These are phyloP conservation scores for Lipomyces sp. DNA, from an alignment of 805 yeast genomes.

Conservation along the genomic window DNA sequence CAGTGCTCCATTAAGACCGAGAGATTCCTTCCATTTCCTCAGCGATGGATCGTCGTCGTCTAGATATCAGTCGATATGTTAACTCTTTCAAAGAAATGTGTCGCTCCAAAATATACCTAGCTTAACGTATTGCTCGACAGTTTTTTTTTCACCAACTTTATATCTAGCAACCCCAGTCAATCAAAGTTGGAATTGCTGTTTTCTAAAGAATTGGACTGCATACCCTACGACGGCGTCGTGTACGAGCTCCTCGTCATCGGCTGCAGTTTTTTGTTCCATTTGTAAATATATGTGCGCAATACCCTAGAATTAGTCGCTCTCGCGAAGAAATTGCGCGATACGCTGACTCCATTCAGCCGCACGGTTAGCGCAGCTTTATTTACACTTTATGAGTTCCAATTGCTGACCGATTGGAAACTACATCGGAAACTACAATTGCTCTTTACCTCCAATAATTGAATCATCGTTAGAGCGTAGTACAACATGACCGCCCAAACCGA, in stretches of 20 bases:
- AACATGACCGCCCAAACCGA: slow-evolving; percentile 2
- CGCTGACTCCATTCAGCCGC: too few relatives aligned
- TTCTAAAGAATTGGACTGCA: neutral
- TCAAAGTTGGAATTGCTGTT: neutral
- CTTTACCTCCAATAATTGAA: neutral
- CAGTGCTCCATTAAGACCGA: slow-evolving; percentile 58
- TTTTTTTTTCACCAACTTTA: slow-evolving; percentile 68
- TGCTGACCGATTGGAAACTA: neutral
- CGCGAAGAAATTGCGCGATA: neutral
- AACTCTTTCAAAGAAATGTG: neutral
- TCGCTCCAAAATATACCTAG: slow-evolving; percentile 44
- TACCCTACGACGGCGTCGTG: slow-evolving; percentile 24
- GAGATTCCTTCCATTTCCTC: slow-evolving; percentile 87
- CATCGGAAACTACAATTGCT: neutral
- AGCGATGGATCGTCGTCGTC: slow-evolving; percentile 91
- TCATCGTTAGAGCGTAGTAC: neutral
- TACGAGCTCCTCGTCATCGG: slow-evolving; percentile 32
- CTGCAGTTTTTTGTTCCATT: neutral
- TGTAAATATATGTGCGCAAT: neutral
- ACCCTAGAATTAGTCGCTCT: neutral
- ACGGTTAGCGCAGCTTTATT: too few relatives aligned
- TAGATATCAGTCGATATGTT: slow-evolving; percentile 6
- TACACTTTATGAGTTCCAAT: too few relatives aligned
- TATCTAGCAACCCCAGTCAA: slow-evolving; percentile 45
- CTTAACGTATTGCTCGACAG: slow-evolving; percentile 79